Evolutionary conservation across 1,284 basidiomycete species (phyloP).

Genomic region (Filobasidium uniguttulatum): DNA sequence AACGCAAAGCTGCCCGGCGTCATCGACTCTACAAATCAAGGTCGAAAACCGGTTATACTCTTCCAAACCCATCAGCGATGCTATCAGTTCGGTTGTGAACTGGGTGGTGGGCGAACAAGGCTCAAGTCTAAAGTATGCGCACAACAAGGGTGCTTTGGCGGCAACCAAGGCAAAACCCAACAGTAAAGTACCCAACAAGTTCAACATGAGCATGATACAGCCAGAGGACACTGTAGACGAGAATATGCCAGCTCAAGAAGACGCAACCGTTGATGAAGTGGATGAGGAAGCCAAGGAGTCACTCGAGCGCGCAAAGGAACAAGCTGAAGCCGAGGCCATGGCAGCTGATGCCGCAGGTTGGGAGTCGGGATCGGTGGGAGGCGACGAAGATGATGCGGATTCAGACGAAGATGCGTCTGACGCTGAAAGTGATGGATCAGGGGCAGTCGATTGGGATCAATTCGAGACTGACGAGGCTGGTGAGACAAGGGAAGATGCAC

Average conservation of each 20-base stretch:
- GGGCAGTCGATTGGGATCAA: neutral
- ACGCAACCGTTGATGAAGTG: conserved; percentile 1
- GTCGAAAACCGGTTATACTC: conserved; percentile 61
- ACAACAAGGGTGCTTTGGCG: conserved; percentile 19
- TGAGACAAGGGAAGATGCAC: neutral
- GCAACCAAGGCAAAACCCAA: conserved; percentile 1
- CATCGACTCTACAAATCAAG: conserved; percentile 45
- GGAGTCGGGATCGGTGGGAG: conserved; percentile 45
- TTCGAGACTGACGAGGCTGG: neutral
- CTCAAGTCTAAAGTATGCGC: conserved; percentile 21
- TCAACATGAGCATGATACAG: neutral
- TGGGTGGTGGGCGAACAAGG: conserved; percentile 32
- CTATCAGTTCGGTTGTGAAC: conserved; percentile 45
- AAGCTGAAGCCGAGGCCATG: conserved; percentile 27
- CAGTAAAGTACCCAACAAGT: neutral
- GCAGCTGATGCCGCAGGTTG: conserved; percentile 43
- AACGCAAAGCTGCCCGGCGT: conserved; percentile 2
- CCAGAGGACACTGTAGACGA: neutral
- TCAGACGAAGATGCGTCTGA: conserved; percentile 23
- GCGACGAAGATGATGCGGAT: conserved; percentile 20
- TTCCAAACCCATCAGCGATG: conserved; percentile 56
- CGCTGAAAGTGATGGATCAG: conserved; percentile 12
- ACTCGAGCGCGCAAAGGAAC: conserved; percentile 15
- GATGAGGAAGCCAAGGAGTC: conserved; percentile 15
- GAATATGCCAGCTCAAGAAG: too few relatives aligned